Conservation (phyloP, 2,329 filamentous ascomycete genomes). For the Xylaria sp. region DNA sequence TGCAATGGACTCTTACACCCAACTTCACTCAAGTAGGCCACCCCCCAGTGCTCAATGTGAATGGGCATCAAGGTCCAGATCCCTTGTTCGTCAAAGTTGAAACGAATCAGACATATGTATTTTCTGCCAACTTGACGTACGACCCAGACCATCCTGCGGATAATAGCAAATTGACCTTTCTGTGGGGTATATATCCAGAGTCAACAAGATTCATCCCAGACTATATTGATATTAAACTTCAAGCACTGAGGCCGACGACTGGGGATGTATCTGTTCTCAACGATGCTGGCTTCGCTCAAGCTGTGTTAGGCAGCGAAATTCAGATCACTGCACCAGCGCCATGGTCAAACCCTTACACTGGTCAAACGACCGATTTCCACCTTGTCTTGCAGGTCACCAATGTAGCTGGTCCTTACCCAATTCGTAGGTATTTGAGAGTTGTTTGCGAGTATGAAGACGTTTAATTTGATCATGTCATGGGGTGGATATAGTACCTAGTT, state of each 20-base stretch:
- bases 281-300: background rate
- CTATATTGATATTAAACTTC: background rate
- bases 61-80: constrained; percentile 2
- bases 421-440: constrained; percentile 1
- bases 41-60: background rate
- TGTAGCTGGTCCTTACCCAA: constrained; percentile 1
- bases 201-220: constrained; percentile 1
- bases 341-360: background rate
- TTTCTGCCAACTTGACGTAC: constrained; percentile 2
- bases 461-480: background rate
- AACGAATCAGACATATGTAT: constrained; percentile 1
- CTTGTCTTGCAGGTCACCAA: constrained; percentile 3
- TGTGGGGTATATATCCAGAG: constrained; percentile 1
- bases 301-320: constrained; percentile 1
- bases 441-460: constrained; percentile 2
- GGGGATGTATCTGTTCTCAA: background rate
- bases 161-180: constrained; percentile 1
- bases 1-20: constrained; percentile 39
- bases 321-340: constrained; percentile 6
- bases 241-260: background rate
- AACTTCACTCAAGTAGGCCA: background rate
- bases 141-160: constrained; percentile 1
- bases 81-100: background rate
- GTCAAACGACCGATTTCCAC: background rate
- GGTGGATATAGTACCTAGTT: background rate